Base-by-base conservation (phyloP, 163 green algal species). In the Scenedesmus sp. region DNA sequence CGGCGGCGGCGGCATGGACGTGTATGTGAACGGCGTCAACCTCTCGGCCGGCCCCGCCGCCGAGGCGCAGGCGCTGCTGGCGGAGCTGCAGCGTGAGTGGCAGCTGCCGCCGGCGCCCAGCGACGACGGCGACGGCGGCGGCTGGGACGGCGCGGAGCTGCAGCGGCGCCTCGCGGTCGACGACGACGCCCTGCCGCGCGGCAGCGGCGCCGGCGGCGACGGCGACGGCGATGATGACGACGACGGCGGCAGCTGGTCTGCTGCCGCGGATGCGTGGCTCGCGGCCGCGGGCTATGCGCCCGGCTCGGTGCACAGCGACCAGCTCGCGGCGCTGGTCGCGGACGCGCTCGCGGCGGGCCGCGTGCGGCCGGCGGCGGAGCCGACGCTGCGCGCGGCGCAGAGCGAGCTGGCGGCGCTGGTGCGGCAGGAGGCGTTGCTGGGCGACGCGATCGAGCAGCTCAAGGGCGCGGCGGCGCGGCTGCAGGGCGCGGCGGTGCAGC, bases 361-460 rank as follows among this genome's bases (percentile, higher is more conserved):
- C 18, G 75, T 57, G 44, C 24, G 17, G 3, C 29, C 54, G 31
- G 54, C 62, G 15, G 50, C 31, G 33, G 33, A 63, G 58, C 71
- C 34, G 31, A 54, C 42, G 44, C 56, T 83, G 34, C 15, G n/a
- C 33, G 66, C 34, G 3, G 42, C 48, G 34, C 70, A 80, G 60
- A 28, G n/a, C 36, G 73, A 83, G 57, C 56, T 75, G 63, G 50
- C 76, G 65, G 51, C 42, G 45, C 34, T 67, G 31, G 18, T 83
- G 63, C 20, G 63, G 77, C 57, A 72, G 56, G 66, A 82, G 56
- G 54, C 69, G 42, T 18, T 70, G 24, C 53, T 83, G 64, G 75
- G 75, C 26, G 29, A 72, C 20, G 75, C 65, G 20, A 70, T 75
- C 13, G 57, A 63, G 28, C 18, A 58, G 54, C 57, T 83, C 26